Conservation (phyloP, 2,329 filamentous ascomycete species). For the Onygena corvina region DNA sequence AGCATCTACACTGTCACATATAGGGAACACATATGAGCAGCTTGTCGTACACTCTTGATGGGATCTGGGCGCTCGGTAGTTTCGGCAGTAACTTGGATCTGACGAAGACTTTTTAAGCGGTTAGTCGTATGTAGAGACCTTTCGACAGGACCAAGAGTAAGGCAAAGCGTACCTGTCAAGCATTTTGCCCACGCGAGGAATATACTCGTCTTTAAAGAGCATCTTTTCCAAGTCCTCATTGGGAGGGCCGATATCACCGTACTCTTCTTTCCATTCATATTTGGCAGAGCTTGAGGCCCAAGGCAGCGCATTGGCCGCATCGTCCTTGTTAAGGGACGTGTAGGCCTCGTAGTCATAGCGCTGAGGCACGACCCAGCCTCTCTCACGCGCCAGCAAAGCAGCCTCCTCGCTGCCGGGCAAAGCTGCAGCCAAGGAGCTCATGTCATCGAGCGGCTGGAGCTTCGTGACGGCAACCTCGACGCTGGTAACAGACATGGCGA, state of each 20-base stretch:
- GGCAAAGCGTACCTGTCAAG: constrained; percentile 47
- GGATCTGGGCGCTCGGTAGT: constrained; percentile 38
- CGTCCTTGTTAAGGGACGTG: constrained; percentile 17
- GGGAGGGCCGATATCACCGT: constrained; percentile 68
- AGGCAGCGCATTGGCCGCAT: constrained; percentile 16
- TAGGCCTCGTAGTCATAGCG: constrained; percentile 30
- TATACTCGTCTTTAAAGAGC: constrained; percentile 53
- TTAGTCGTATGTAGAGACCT: constrained; percentile 9
- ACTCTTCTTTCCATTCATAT: constrained; percentile 79
- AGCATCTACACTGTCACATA: not conserved
- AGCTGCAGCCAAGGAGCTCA: not conserved
- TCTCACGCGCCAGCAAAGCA: constrained; percentile 25
- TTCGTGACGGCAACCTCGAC: not conserved
- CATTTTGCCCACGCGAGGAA: constrained; percentile 46
- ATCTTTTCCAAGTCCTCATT: constrained; percentile 58
- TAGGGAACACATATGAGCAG: not conserved
- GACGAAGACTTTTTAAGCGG: constrained; percentile 27
- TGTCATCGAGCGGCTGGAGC: not conserved
- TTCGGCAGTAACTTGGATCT: constrained; percentile 42
- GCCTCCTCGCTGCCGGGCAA: constrained; percentile 22
- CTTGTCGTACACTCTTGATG: constrained; percentile 37
- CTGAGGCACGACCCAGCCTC: constrained; percentile 30
- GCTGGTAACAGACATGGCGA: constrained; percentile 3
- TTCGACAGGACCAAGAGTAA: not conserved
- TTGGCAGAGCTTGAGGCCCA: constrained; percentile 49